Evolutionary conservation across 257 asterid species (phyloP), one percentile per base, ranked within the genome.

Genomic region (Gynochthodes officinalis): DNA sequence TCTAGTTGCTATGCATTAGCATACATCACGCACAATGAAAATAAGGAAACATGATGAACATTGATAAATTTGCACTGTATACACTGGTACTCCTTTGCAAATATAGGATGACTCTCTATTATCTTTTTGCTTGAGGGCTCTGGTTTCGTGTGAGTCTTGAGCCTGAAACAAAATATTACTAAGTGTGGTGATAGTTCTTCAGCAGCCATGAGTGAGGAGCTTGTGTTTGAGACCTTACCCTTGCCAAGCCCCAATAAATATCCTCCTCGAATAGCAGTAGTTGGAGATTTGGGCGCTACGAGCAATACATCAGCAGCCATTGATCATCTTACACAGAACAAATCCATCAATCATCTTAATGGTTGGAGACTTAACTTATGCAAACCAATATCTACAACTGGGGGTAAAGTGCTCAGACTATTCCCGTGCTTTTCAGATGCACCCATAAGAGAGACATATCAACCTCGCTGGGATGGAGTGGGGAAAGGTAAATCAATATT

Each of bases 401-500:
- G 97, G 52, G 97, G 97, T 57, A 79, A 83, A 70, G 90, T 7
- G 89, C 93, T 64, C 92, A 54, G 86, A 96, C 80, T 92, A 72
- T 70, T 84, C 95, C 14, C 86, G 98, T 55, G 66, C 75, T 21
- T 92, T 92, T 81, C 97, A 4, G 86, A 87, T 76, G 78, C 98
- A 49, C 98, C 97, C 35, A 90, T 81, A 57, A 77, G 94, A 75
- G 97, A 92, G 73, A 80, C 95, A 4, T 87, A 80, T 84, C 98
- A 90, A 65, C 96, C 98, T 46, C 90, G 96, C 39, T 90, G 98
- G 98, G 98, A 92, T 44, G 96, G 84, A 30, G 28, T 92, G 97
- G 98, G 96, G 97, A 75, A 12, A 86, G 98, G 98, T 92, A 66
- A 77, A 33, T 18, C 12, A 55, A 3, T 63, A 0, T 43, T 39